Evolutionary conservation across 2,329 filamentous ascomycete species (phyloP), one percentile per base, ranked within the genome.

Genomic region (Fusarium hostae): DNA sequence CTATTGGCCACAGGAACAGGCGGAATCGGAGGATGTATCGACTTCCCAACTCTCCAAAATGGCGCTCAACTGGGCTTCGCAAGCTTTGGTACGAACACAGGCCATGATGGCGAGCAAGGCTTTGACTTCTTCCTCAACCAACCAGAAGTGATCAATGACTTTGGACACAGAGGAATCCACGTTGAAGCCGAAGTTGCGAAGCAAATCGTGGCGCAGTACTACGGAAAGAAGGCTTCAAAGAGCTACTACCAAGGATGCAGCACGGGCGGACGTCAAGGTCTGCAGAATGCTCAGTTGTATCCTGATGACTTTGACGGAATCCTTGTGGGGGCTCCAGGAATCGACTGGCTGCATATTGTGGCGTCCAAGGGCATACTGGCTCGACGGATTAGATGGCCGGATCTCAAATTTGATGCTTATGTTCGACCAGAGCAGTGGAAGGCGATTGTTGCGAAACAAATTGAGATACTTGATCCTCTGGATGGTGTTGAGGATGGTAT

Each of bases 211-310:
- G 10, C 65, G 39, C 63, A 59, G 5, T 66, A 66, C 8, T 66
- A 66, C 2, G 50, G 63, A 1, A 13, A 16, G 3, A 45, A 39
- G 5, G 32, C 39, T 1, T 35, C 26, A 0, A 59, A 51, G 10
- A 66, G 63, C 4, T 66, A 66, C 2, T 65, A 66, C 7, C 39
- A 66, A n/a, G 63, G 60, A 0, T 66, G 63, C 2, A 66, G 63
- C 5, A 65, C 63, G 5, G 63, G 60, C 4, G 44, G 63, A 1
- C 60, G 63, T 0, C 60, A 65, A 40, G 51, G 63, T 3, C 32
- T 65, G 2, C 60, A 66, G 20, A 66, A 66, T 15, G 60, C 51
- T 1, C 63, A 66, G 22, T 26, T 66, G 1, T 66, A 66, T 12
- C 63, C 63, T 0, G 39, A 51, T 3, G 63, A 65, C 13, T 66